Base-by-base conservation (phyloP, 2,329 filamentous ascomycete species). In the Bipolaris zeicola region DNA sequence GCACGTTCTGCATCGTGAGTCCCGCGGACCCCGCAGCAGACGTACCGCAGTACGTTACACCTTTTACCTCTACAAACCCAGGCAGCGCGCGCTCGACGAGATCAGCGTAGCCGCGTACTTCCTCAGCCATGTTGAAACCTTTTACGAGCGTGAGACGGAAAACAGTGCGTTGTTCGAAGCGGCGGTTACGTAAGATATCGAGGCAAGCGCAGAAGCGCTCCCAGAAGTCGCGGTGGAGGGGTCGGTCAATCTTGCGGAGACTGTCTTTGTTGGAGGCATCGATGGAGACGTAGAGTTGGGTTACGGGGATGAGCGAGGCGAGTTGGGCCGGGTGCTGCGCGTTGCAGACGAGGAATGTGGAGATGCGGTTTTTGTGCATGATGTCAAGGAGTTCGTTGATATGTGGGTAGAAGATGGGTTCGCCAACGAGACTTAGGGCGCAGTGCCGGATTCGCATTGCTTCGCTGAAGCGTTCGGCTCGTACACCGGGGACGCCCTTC, bases 361-460 rank as follows among this genome's bases (percentile, higher is more conserved):
- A 96, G 65, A 98, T 97, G 66, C 87, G 89, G 74, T 96, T 90
- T 11, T 77, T 80, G 78, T 98, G 94, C 63, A 99, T 83, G 82
- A 98, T 85, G 10, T 80, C 83, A 1, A 96, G 81, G 70, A 98
- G 93, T 71, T 93, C 89, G 77, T 99, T 97, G 82, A 98, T 98
- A 71, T 96, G 88, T 8, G 95, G 95, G 76, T 98, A 98, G 80
- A 98, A 98, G 67, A 97, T 97, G n/a, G 94, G 94, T 77, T 99
- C 94, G 65, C 95, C 94, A 20, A 99, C 95, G 8, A 99, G 83
- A 63, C 88, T 92, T 43, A 99, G 81, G 0, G 95, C 95, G 75
- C 94, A 99, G 77, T 99, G 94, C 0, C 92, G 85, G 67, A 99
- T 96, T 39, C 87, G 85, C 89, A 97, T 92, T 0, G 93, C 94